Evolutionary conservation across 73 alveolate genomes (phyloP).

Genomic region (Paramecium primaurelia): DNA sequence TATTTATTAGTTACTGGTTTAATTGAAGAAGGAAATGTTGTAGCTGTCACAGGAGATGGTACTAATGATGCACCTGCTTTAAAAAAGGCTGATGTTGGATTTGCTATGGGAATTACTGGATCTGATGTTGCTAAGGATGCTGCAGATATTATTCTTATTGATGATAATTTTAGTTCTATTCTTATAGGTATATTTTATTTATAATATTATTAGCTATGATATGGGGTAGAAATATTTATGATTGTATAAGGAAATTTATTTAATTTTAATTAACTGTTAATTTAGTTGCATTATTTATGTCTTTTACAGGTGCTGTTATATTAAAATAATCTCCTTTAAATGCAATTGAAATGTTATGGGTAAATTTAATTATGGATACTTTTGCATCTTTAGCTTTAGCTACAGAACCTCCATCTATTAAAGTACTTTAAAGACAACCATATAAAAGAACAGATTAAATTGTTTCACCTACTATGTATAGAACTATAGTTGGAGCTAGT

Average conservation of each 20-base stretch:
- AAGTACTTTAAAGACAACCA: slow-evolving; percentile 75
- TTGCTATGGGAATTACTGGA: slow-evolving; percentile 87
- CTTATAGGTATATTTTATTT: not conserved
- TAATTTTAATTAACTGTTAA: slow-evolving; percentile 84
- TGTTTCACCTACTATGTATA: slow-evolving; percentile 78
- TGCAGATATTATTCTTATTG: slow-evolving; percentile 78
- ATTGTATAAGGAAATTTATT: slow-evolving; percentile 78
- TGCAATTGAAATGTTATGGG: slow-evolving; percentile 88
- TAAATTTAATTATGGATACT: slow-evolving; percentile 84
- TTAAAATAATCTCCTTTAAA: slow-evolving; percentile 76
- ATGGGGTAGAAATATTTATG: slow-evolving; percentile 87
- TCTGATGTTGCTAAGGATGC: slow-evolving; percentile 86
- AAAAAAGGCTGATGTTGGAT: slow-evolving; percentile 84
- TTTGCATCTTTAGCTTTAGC: slow-evolving; percentile 93
- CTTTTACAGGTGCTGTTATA: slow-evolving; percentile 82
- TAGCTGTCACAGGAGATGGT: slow-evolving; percentile 96
- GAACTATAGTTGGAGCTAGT: slow-evolving; percentile 76
- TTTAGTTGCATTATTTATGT: slow-evolving; percentile 80
- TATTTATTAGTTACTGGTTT: slow-evolving; percentile 87
- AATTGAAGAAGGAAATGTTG: slow-evolving; percentile 79
- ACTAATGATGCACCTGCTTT: slow-evolving; percentile 85
- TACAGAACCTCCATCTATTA: slow-evolving; percentile 93
- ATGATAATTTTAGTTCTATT: slow-evolving; percentile 78
- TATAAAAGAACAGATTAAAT: slow-evolving; percentile 78
- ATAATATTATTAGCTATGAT: slow-evolving; percentile 60